phyloP scores from a whole-genome alignment of 305 asterid genomes.

The Rubia balearica region DNA sequence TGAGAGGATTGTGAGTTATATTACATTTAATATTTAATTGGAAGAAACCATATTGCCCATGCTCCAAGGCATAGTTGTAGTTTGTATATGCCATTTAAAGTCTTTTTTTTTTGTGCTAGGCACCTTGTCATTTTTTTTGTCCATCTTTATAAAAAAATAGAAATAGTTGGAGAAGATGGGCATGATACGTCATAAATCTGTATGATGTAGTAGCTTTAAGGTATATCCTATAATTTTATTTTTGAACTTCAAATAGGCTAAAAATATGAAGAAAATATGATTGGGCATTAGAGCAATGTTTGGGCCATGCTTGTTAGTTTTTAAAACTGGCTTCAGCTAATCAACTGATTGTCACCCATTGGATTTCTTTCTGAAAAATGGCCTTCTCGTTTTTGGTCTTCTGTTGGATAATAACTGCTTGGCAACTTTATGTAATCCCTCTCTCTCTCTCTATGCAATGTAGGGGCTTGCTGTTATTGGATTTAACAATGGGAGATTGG shows the following conservation, averaged over 20 bases:
- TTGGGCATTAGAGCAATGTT: neutral
- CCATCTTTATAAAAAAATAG: neutral
- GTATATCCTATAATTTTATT: neutral
- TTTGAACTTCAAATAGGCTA: neutral
- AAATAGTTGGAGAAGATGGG: neutral
- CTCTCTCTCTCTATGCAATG: constrained; percentile 2
- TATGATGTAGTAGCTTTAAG: neutral
- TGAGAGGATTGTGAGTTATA: no score
- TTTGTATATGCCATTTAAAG: constrained; percentile 3
- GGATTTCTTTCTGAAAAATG: neutral
- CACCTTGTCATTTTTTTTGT: neutral
- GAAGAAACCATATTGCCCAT: no score
- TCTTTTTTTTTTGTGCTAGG: neutral
- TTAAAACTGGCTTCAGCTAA: neutral
- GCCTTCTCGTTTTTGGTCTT: neutral
- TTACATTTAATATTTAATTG: no score
- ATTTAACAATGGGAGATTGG: constrained; percentile 46
- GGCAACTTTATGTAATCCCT: neutral
- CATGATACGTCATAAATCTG: neutral
- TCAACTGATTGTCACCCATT: neutral
- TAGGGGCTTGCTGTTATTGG: constrained; percentile 88
- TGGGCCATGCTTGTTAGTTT: neutral
- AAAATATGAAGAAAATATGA: neutral
- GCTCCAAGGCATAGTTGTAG: neutral
- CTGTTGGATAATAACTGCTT: neutral